Base-by-base conservation (phyloP, 2,329 filamentous ascomycete species). In the Pestalotiopsis sp. region DNA sequence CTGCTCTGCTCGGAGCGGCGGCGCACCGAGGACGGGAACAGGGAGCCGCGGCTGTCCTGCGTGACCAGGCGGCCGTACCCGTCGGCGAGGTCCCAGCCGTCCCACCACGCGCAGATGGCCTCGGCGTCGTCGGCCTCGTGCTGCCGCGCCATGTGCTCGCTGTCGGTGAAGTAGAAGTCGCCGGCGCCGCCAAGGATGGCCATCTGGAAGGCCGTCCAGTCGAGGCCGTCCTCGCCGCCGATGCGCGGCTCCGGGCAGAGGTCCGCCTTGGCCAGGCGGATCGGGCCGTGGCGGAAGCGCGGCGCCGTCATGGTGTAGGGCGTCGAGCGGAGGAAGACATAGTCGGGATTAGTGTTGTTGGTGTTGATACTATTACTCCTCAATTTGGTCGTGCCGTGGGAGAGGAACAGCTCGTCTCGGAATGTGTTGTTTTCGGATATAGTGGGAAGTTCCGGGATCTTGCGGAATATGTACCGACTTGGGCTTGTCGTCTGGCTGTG, bases 191-290 rank as follows among this genome's bases (percentile, higher is more conserved):
- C 88, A 0, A 87, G 79, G 64, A 90, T 89, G 17, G 89, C 88
- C 84, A 90, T 89, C 77, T 91, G 89, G 75, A 90, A 91, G 3
- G 88, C 88, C 5, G 86, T 89, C 88, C 88, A 90, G 80, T 91
- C 88, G 3, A 90, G 77, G 9, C 81, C 84, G 62, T 86, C 86
- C 65, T 88, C 87, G 38, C 81, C 80, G 23, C 77, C 78, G 7
- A 82, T 78, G 69, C 79, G 81, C 68, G 77, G 72, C 27, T 80
- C 78, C 11, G 74, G 79, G 25, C 77, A 72, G 7, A 83, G 74
- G 64, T 87, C 84, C 2, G 81, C 77, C 72, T 84, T 85, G 65
- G 82, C 75, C 63, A 90, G 77, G 3, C 86, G 82, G 70, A 91
- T 88, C 3, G 83, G 84, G 0, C 88, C 89, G 71, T 91, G 89